Evolutionary conservation across 2,329 filamentous ascomycete genomes (phyloP), one percentile per base, ranked within the genome.

Genomic region (Fusarium falciforme): DNA sequence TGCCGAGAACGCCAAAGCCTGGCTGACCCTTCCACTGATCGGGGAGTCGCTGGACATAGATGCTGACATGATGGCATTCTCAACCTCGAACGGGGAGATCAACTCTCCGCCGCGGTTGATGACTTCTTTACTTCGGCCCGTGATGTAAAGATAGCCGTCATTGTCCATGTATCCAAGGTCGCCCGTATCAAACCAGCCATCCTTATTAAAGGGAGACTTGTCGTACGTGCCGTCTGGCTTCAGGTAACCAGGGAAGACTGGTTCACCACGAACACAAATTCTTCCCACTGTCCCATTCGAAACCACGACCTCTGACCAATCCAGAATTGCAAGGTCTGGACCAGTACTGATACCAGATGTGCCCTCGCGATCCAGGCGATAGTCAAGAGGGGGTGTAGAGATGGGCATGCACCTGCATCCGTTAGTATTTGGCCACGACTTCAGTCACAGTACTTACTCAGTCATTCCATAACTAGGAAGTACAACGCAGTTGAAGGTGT

Each of bases 401-500:
- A 89, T 89, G 1, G 88, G 88, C 87, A 89, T 89, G 73, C 88
- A 89, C 52, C 81, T 83, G n/a, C 3, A 12, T 9, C 31, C 42
- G 58, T 64, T n/a, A 44, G 57, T 61, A 25, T 49, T 17, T 44
- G 27, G n/a, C 8, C 36, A 11, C 10, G 29, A 22, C 22, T 20
- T 60, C 11, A 20, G 22, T 29, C 10, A 6, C 17, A 38, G 9
- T 27, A 74, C 81, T 77, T 73, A 83, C 80, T 89, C 88, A 1
- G 88, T 90, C 88, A 90, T 89, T 20, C 88, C 88, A 72, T 90
- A 90, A 71, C 87, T 89, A 3, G 88, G 88, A 20, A 90, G 81
- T 4, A 90, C 85, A 3, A 83, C 83, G 65, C 86, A 88, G 12
- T 83, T 79, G 78, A 90, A 90, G 0, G 84, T 87, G 66, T 87